Percentiles rank a stretch among this genome's conserved stretches.
phyloP scores from a whole-genome alignment of 1,284 basidiomycete species.

The Apiotrichum siamense region DNA sequence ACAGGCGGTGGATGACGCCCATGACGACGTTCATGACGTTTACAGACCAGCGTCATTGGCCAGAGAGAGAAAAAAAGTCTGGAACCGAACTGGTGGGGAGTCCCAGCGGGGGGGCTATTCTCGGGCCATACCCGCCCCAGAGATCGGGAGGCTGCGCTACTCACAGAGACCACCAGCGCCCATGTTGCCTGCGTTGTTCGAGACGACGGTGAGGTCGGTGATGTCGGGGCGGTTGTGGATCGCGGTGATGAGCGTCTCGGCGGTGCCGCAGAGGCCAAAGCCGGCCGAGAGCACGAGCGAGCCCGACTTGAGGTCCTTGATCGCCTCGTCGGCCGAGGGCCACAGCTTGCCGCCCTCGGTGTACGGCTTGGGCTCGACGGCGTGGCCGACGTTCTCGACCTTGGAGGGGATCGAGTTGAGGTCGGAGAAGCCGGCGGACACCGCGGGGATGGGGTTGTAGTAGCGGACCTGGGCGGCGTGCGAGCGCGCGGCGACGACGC shows the following conservation, averaged over 20 bases:
- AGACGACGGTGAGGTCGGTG: slow-evolving; percentile 68
- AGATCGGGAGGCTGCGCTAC: slow-evolving; percentile 24
- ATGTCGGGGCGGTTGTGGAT: slow-evolving; percentile 67
- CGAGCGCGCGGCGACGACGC: slow-evolving; percentile 10
- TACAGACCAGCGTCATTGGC: too few species aligned
- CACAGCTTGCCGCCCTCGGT: slow-evolving; percentile 59
- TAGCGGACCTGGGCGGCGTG: slow-evolving; percentile 3
- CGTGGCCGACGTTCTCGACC: slow-evolving; percentile 15
- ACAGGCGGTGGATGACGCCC: too few species aligned
- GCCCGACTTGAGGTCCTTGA: slow-evolving; percentile 73
- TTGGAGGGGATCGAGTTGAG: slow-evolving; percentile 13
- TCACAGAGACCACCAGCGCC: slow-evolving; percentile 71
- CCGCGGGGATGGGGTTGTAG: slow-evolving; percentile 12
- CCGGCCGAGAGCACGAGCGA: slow-evolving; percentile 70
- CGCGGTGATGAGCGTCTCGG: slow-evolving; percentile 79
- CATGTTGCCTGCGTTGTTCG: slow-evolving; percentile 77
- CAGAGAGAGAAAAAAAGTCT: too few species aligned
- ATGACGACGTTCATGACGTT: too few species aligned
- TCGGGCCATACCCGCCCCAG: too few species aligned
- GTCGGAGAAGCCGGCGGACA: slow-evolving; percentile 13
- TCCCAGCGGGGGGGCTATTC: too few species aligned
- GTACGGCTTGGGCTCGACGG: slow-evolving; percentile 25
- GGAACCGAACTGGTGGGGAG: too few species aligned
- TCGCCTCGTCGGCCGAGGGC: slow-evolving; percentile 69
- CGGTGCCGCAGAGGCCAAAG: slow-evolving; percentile 47